A percentile compares a stretch with the other conserved stretches of the same genome.
phyloP scores from a whole-genome alignment of 2,329 filamentous ascomycete genomes.

The Clarireedia paspali region DNA sequence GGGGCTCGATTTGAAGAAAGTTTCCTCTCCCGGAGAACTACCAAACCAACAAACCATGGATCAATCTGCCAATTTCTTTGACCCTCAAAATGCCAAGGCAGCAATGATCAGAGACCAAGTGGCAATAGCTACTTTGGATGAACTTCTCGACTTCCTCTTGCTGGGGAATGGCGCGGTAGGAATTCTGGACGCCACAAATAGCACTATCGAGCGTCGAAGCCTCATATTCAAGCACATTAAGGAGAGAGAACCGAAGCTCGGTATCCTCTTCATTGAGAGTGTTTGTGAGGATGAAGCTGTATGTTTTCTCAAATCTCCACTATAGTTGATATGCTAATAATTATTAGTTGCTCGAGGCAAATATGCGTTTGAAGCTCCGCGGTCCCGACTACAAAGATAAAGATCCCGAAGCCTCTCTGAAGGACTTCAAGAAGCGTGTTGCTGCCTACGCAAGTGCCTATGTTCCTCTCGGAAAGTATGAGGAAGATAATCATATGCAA shows the following conservation, averaged over 20 bases:
- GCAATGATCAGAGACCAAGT: constrained; percentile 83
- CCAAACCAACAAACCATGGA: constrained; percentile 47
- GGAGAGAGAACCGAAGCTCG: constrained; percentile 74
- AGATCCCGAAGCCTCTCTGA: constrained; percentile 75
- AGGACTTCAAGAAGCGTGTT: constrained; percentile 89
- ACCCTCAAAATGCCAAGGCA: constrained; percentile 77
- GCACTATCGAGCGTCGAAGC: constrained; percentile 78
- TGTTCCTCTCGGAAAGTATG: constrained; percentile 79
- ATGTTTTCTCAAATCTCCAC: background rate
- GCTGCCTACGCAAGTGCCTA: constrained; percentile 92
- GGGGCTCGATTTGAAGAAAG: constrained; percentile 7
- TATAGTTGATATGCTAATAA: background rate
- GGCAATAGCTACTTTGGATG: constrained; percentile 85
- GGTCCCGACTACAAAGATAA: constrained; percentile 95
- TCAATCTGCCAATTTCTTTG: constrained; percentile 89
- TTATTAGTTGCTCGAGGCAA: constrained; percentile 69
- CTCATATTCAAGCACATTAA: constrained; percentile 78
- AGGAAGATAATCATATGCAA: constrained; percentile 84
- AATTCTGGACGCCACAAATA: constrained; percentile 96
- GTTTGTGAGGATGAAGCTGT: constrained; percentile 75
- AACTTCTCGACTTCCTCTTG: constrained; percentile 84
- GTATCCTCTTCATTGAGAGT: constrained; percentile 92
- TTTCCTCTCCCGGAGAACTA: constrained; percentile 30
- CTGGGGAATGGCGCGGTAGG: constrained; percentile 78
- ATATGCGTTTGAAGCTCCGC: constrained; percentile 93